Percentiles rank a stretch among this genome's conserved stretches.
Conservation (phyloP, 2,329 filamentous ascomycete species). For the Alternaria novae-zelandiae region DNA sequence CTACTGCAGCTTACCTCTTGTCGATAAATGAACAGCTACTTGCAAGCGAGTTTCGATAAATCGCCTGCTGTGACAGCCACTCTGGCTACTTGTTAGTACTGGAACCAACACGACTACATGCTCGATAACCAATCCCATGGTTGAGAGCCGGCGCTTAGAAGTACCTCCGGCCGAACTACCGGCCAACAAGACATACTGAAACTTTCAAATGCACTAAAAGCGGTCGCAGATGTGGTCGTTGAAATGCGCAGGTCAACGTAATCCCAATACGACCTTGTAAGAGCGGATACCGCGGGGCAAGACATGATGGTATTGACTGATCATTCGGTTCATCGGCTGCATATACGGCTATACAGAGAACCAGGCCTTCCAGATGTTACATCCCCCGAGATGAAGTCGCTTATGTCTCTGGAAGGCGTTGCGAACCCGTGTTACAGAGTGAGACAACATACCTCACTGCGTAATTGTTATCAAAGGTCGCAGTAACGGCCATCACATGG, state of each 20-base stretch:
- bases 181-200: slow-evolving; percentile 11
- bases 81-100: background rate
- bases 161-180: slow-evolving; percentile 9
- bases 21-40: background rate
- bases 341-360: background rate
- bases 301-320: background rate
- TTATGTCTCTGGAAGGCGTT: background rate
- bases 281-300: background rate
- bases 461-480: background rate
- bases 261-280: background rate
- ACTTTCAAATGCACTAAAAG: slow-evolving; percentile 15
- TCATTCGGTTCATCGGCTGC: background rate
- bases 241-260: background rate
- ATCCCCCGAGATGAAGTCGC: background rate
- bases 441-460: background rate
- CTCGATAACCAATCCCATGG: background rate
- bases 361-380: background rate
- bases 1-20: slow-evolving; percentile 10
- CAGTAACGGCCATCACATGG: background rate
- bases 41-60: background rate
- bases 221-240: slow-evolving; percentile 17
- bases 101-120: background rate
- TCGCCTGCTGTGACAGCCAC: slow-evolving; percentile 10
- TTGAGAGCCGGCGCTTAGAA: background rate
- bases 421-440: background rate